Conservation (phyloP, 352 stramenopile genomes). For the Pythium biforme region DNA sequence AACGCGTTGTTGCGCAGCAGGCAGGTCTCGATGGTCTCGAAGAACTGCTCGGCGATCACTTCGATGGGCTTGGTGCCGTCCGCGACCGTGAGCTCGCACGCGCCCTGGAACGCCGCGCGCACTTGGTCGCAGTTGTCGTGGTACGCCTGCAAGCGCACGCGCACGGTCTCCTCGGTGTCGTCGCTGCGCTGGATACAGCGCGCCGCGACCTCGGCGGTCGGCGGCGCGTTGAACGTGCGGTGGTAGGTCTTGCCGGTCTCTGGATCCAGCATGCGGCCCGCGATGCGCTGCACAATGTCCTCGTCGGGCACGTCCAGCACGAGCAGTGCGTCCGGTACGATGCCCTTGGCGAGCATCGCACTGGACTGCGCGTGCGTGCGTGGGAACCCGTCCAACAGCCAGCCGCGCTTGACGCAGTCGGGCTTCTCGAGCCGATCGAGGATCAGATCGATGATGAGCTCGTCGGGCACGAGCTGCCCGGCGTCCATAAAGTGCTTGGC, state of each 20-base stretch:
- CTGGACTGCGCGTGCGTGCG: slow-evolving; percentile 84
- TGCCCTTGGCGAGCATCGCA: slow-evolving; percentile 52
- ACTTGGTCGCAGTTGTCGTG: slow-evolving; percentile 67
- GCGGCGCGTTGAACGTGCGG: slow-evolving; percentile 83
- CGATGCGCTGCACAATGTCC: slow-evolving; percentile 93
- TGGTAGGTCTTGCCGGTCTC: slow-evolving; percentile 93
- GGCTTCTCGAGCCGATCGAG: slow-evolving; percentile 72
- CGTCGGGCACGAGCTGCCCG: slow-evolving; percentile 92
- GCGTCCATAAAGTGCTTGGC: slow-evolving; percentile 93
- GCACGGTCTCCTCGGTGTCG: slow-evolving; percentile 90
- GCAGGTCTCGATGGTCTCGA: slow-evolving; percentile 48
- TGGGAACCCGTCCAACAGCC: slow-evolving; percentile 96
- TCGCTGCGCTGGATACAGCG: slow-evolving; percentile 73
- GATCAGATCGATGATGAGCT: slow-evolving; percentile 94
- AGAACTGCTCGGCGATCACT: slow-evolving; percentile 49
- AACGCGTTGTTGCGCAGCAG: slow-evolving; percentile 65
- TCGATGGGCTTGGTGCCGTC: slow-evolving; percentile 56
- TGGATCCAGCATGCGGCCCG: slow-evolving; percentile 89
- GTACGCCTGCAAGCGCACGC: slow-evolving; percentile 83
- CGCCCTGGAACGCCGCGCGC: slow-evolving; percentile 32
- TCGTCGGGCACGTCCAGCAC: slow-evolving; percentile 94
- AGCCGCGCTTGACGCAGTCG: slow-evolving; percentile 73
- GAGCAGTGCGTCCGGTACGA: slow-evolving; percentile 92
- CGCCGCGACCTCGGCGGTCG: slow-evolving; percentile 53
- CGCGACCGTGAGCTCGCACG: slow-evolving; percentile 44